Conservation (phyloP, 139 green algal species). For the Ettlia oleoabundans region DNA sequence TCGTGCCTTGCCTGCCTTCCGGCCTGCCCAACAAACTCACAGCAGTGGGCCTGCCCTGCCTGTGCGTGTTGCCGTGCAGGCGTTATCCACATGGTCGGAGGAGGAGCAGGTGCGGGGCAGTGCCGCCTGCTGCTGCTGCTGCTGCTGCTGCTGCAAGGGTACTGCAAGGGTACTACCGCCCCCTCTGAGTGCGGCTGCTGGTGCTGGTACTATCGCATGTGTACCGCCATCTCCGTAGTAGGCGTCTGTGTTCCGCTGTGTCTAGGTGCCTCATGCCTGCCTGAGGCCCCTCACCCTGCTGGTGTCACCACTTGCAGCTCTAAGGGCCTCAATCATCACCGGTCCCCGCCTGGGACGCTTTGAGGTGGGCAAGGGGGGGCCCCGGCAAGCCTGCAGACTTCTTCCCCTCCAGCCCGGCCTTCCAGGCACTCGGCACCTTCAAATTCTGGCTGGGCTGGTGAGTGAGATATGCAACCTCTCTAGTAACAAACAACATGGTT, state of each 20-base stretch:
- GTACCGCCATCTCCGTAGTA: too few relatives aligned
- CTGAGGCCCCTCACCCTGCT: not conserved
- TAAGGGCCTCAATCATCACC: slow-evolving; percentile 61
- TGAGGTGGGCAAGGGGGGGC: too few relatives aligned
- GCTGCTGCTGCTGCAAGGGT: not conserved
- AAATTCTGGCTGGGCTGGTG: slow-evolving; percentile 83
- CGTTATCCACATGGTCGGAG: slow-evolving; percentile 59
- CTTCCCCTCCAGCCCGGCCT: not conserved
- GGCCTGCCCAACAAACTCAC: too few relatives aligned
- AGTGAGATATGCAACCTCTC: too few relatives aligned
- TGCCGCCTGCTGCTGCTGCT: not conserved
- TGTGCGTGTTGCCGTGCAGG: too few relatives aligned
- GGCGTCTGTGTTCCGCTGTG: too few relatives aligned
- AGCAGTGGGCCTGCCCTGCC: too few relatives aligned
- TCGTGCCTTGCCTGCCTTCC: too few relatives aligned
- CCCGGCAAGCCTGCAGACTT: slow-evolving; percentile 26
- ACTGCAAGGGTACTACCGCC: not conserved
- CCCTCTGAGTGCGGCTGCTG: not conserved
- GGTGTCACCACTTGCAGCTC: not conserved
- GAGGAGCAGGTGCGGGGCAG: slow-evolving; percentile 11
- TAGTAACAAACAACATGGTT: too few relatives aligned
- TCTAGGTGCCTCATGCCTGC: not conserved
- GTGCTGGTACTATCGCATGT: too few relatives aligned
- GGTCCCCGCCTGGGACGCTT: slow-evolving; percentile 72
- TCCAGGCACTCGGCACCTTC: slow-evolving; percentile 66